A percentile compares a stretch with the other conserved stretches of the same genome.
phyloP scores from a whole-genome alignment of 2,329 filamentous ascomycete genomes.

The Diaporthe sp. region DNA sequence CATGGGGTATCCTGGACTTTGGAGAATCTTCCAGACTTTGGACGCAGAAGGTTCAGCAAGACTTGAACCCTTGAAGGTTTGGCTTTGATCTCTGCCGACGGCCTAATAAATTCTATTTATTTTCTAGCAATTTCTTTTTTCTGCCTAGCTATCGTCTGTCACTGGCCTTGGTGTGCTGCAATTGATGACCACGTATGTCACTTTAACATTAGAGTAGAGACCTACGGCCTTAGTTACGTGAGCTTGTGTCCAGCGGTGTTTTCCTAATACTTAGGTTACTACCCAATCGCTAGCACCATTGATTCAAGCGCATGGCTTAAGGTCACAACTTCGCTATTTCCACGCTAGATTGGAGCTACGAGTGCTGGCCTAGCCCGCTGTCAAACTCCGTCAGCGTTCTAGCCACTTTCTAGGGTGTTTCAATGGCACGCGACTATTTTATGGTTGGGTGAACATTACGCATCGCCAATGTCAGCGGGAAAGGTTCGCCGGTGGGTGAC shows the following conservation, averaged over 20 bases:
- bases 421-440: neutral
- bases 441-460: neutral
- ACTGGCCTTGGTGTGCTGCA: neutral
- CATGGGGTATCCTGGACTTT: neutral
- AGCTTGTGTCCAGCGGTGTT: neutral
- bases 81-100: neutral
- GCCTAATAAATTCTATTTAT: neutral
- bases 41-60: neutral
- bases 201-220: too few species aligned
- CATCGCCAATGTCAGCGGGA: neutral
- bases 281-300: neutral
- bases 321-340: neutral
- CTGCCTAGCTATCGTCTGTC: neutral
- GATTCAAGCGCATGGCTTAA: neutral
- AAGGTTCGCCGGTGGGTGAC: neutral
- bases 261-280: neutral
- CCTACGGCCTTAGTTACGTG: neutral
- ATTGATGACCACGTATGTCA: neutral
- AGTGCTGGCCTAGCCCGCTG: neutral
- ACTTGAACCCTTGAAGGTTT: neutral
- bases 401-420: neutral
- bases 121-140: neutral
- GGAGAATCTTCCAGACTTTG: neutral
- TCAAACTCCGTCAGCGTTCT: neutral
- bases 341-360: neutral